Base-by-base conservation (phyloP, 192 early-diverging fungal genomes). In the Coemansia sp. region DNA sequence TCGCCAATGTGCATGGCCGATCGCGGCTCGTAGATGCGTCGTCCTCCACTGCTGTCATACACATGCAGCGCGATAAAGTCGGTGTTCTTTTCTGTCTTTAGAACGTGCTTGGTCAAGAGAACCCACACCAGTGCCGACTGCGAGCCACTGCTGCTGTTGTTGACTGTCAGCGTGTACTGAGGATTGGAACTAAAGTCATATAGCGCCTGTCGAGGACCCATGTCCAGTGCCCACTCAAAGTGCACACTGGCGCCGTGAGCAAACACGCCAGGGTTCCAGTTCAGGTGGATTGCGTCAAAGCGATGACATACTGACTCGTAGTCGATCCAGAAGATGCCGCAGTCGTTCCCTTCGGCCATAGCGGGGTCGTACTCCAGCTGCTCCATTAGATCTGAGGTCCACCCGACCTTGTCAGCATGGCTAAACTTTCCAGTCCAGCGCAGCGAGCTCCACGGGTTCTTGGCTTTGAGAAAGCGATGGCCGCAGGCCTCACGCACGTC, bases 401-500 rank as follows among this genome's bases (percentile, higher is more conserved):
- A 96, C 24, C 73, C 73, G 7, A 71, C 65, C 12, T 65, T 77
- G 70, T 92, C 88, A 2, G 87, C 59, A 59, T 89, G 88, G 72
- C 90, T 89, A 63, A 84, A 91, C 4, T 80, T 80, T 18, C 94
- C 94, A 34, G 85, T 91, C 94, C 94, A 96, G 12, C 94, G 81
- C 82, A 89, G 83, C 65, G 90, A 88, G 82, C 91, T 93, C 95
- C 95, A 97, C 4, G 95, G 95, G 68, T 97, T 97, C 74, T 95
- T 94, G 59, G 95, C 92, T 75, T 91, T 86, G 24, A 96, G 65
- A 59, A 96, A 75, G 18, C 90, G 73, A n/a, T 80, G 49, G 2
- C 89, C 92, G 5, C 67, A 60, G 3, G 87, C 84, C 52, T 90
- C 86, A 49, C 84, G 78, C 22, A 87, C 75, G 52, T 92, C 88